Percentiles rank a stretch among this genome's conserved stretches.
Conservation (phyloP, 305 asterid genomes). For the Solanum hybrid region DNA sequence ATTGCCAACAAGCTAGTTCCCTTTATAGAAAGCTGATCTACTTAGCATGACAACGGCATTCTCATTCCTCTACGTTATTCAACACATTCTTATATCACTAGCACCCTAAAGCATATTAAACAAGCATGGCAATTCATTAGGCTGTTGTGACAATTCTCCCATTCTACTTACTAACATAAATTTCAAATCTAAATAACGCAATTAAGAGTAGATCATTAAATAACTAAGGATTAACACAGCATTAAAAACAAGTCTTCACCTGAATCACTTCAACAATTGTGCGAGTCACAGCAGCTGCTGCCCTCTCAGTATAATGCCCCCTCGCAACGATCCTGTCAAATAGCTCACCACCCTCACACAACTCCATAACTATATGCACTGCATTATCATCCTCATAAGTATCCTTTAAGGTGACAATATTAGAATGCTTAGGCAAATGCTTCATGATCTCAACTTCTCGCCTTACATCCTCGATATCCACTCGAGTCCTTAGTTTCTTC, state of each 20-base stretch:
- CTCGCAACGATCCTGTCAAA: slow-evolving; percentile 74
- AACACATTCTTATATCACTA: neutral
- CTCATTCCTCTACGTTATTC: neutral
- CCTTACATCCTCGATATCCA: slow-evolving; percentile 83
- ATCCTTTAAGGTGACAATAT: slow-evolving; percentile 66
- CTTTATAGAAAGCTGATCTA: neutral
- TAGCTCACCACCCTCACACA: slow-evolving; percentile 86
- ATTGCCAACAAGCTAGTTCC: neutral
- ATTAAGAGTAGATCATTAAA: neutral
- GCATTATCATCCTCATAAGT: slow-evolving; percentile 77
- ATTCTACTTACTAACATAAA: neutral
- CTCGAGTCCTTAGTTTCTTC: slow-evolving; percentile 68
- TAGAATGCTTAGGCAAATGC: slow-evolving; percentile 64
- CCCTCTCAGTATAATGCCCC: slow-evolving; percentile 83
- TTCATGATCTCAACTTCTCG: slow-evolving; percentile 86
- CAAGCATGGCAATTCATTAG: neutral
- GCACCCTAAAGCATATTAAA: neutral
- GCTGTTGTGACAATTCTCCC: neutral
- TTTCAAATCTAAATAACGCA: neutral
- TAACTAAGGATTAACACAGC: neutral
- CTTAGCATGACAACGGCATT: neutral
- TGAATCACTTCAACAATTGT: slow-evolving; percentile 81
- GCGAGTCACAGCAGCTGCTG: slow-evolving; percentile 69
- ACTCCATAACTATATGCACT: slow-evolving; percentile 79
- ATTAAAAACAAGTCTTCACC: slow-evolving; percentile 28